Base-by-base conservation (phyloP, 495 filamentous ascomycete species). In the Neurospora sp. region DNA sequence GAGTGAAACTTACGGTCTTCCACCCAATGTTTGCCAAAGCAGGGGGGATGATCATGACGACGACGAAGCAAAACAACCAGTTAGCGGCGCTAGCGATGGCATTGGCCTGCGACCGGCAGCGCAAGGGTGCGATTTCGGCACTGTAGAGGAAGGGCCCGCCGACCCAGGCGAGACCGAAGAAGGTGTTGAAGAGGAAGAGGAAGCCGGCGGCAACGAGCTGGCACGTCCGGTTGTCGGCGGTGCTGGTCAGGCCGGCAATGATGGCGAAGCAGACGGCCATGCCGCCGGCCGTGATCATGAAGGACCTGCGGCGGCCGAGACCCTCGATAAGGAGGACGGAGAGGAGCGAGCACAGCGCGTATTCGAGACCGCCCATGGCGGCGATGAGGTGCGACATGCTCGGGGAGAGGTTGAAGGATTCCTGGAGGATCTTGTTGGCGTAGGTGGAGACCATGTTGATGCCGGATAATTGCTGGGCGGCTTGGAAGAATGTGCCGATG, bases 401-500 rank as follows among this genome's bases (percentile, higher is more conserved):
- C 12, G 46, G 48, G 8, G 69, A 70, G 16, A 82, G 73, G 59
- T 76, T 72, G 7, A 82, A 75, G 35, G 78, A 35, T 20, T 77
- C 39, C 46, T 80, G 23, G 59, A 78, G 80, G 59, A 83, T 82
- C 4, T 74, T 78, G 4, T 76, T 54, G 7, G 76, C 59, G 70
- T 83, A 83, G 72, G 72, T 78, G 3, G 77, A 72, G 27, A 80
- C 71, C 3, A 73, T 69, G 48, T 79, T 78, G 62, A 80, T 72
- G 23, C 79, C 79, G 38, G 38, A 69, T 54, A 78, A 71, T 62
- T 81, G 79, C 37, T 74, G 71, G 42, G 77, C 76, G 12, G 80
- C 75, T 71, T 82, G 81, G 7, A 72, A 72, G 9, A 71, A 70
- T 2, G 75, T 76, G 16, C 79, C 81, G 14, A 82, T 73, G 23